Evolutionary conservation across 2,329 filamentous ascomycete genomes (phyloP).

Genomic region (Claviceps digitariae): DNA sequence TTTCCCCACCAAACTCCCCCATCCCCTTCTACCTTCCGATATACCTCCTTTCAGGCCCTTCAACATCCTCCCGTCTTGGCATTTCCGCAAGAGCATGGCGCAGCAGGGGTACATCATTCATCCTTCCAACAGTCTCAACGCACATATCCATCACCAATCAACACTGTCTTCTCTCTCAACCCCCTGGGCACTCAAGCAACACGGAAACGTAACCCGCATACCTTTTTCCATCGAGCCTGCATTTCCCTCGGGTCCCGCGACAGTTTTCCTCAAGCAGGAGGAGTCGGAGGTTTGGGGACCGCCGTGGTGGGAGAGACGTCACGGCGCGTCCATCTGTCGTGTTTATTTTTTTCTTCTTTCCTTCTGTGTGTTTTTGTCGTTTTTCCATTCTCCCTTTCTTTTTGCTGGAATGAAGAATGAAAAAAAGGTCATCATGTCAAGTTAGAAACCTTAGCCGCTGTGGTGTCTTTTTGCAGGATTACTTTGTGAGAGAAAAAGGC

Average conservation of each 20-base stretch:
- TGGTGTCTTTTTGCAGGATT: too few species aligned
- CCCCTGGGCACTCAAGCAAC: conserved; percentile 12
- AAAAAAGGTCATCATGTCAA: not conserved
- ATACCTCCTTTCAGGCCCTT: not conserved
- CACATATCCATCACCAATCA: conserved; percentile 9
- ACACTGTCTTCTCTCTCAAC: conserved; percentile 56
- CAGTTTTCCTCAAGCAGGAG: conserved; percentile 26
- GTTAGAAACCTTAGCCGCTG: not conserved
- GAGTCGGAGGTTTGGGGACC: conserved; percentile 21
- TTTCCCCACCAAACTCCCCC: not conserved
- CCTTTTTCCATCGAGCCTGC: not conserved
- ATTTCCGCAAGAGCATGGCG: not conserved
- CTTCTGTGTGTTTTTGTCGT: conserved; percentile 5
- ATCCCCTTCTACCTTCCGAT: not conserved
- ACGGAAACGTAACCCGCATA: not conserved
- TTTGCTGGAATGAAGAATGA: too few species aligned
- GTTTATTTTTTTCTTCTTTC: conserved; percentile 3
- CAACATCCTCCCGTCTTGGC: not conserved
- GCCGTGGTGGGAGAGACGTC: conserved; percentile 51
- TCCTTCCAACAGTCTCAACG: not conserved
- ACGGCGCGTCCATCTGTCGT: conserved; percentile 23
- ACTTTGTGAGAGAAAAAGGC: too few species aligned
- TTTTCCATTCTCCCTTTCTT: not conserved
- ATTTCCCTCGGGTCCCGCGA: conserved; percentile 26
- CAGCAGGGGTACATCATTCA: conserved; percentile 14